Evolutionary conservation across 176 grass and related monocot species (phyloP).

Genomic region (Paspalum notatum): DNA sequence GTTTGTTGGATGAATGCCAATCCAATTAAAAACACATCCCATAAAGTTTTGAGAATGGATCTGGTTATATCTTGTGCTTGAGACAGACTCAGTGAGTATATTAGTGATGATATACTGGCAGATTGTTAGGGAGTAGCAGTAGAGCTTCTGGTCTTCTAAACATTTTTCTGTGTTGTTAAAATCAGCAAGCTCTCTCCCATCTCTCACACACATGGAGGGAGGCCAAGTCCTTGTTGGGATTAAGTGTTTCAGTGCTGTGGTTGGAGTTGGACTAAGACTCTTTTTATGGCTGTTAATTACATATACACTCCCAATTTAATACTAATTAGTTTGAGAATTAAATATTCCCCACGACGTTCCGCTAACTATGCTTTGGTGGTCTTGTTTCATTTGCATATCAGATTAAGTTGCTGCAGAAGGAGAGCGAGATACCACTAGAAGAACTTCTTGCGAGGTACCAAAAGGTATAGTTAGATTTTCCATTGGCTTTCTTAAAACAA

Average conservation of each 20-base stretch:
- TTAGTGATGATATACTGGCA: not conserved
- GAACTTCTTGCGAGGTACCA: conserved; percentile 88
- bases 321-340: conserved; percentile 10
- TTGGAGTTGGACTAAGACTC: not conserved
- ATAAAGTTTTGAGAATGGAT: conserved; percentile 9
- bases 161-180: not conserved
- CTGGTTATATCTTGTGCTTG: not conserved
- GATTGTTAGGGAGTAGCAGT: not conserved
- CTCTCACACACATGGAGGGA: not conserved
- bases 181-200: not conserved
- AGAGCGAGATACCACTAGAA: conserved; percentile 89
- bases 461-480: conserved; percentile 63
- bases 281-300: not conserved
- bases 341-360: not conserved
- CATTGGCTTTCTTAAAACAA: conserved; percentile 29
- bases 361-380: conserved; percentile 31
- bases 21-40: not conserved
- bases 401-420: conserved; percentile 92
- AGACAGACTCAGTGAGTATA: not conserved
- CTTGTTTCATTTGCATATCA: conserved; percentile 46
- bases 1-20: conserved; percentile 8
- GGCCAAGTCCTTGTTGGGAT: not conserved
- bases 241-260: conserved; percentile 10
- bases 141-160: not conserved
- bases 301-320: not conserved